Evolutionary conservation across 2,329 filamentous ascomycete genomes (phyloP), one percentile per base, ranked within the genome.

Genomic region (Exophiala alcalophila): DNA sequence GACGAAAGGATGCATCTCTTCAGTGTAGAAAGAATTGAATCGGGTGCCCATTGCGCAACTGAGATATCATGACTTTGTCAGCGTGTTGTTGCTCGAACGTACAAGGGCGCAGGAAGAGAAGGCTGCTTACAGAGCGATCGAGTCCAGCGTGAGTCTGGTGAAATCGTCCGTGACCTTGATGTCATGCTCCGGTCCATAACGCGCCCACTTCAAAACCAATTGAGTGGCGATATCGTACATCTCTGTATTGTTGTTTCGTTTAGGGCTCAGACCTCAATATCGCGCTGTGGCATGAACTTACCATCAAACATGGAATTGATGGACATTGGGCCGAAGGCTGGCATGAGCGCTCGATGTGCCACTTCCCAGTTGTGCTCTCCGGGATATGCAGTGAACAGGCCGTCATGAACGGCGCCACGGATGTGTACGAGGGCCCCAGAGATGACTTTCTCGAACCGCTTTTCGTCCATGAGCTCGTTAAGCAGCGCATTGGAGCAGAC

Each of bases 11-110:
- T 89, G 84, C 59, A 83, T 66, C 5, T 78, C 70, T 10, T 84
- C 75, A 21, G 72, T 70, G 57, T 88, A 88, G 63, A 82, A 87
- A 1, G 77, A 82, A 63, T 88, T 87, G 70, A 88, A 87, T 15
- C 84, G 78, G 46, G 73, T 82, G 25, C 77, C 76, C 78, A 85
- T 83, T 11, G 78, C 69, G 60, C 82, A 84, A 23, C 34, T 28
- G 5, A 2, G 25, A 14, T 28, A 28, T 28, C 25, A 28, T 5
- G 25, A 28, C 25, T 28, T 28, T 28, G 25, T n/a, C n/a, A n/a
- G n/a, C n/a, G n/a, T 37, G 14, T n/a, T 24, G 10, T 14, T 14
- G 34, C n/a, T 37, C 34, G 27, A 16, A n/a, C 11, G 10, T 11
- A 15, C 18, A 10, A 25, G 9, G n/a, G 11, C 8, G 20, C 9